A percentile compares a stretch with the other conserved stretches of the same genome.
Conservation (phyloP, 768 basidiomycete genomes). For the Exidia glandulosa region DNA sequence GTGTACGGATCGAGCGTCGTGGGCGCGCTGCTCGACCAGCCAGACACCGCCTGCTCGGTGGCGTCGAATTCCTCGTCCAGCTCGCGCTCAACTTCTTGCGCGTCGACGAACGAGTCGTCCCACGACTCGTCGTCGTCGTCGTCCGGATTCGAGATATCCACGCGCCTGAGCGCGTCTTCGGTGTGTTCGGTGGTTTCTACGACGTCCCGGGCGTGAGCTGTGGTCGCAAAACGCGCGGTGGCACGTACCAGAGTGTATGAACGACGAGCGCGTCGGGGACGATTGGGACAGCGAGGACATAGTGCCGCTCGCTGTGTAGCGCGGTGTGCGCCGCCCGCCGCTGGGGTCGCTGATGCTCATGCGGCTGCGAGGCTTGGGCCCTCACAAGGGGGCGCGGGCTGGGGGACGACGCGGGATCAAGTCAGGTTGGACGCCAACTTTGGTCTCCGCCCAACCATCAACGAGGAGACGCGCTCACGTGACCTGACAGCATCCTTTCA, state of each 20-base stretch:
- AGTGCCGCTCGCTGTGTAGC: neutral
- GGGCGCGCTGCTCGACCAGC: conserved; percentile 48
- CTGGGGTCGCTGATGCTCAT: neutral
- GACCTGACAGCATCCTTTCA: neutral
- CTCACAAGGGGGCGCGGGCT: no score
- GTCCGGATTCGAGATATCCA: conserved; percentile 36
- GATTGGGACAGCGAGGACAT: neutral
- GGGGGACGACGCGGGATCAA: no score
- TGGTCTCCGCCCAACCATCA: no score
- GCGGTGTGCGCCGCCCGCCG: neutral
- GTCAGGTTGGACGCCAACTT: no score
- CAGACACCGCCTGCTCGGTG: conserved; percentile 51
- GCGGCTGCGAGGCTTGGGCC: no score
- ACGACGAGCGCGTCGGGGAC: neutral
- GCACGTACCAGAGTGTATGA: neutral
- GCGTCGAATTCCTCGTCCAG: conserved; percentile 59
- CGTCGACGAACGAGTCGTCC: conserved; percentile 27
- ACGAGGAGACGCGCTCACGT: no score
- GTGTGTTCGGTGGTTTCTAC: neutral
- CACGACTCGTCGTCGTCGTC: conserved; percentile 34
- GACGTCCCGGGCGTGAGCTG: neutral
- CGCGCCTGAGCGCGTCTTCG: neutral
- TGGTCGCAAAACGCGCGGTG: neutral
- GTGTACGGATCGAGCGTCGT: conserved; percentile 11
- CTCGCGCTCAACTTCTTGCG: conserved; percentile 47